These are phyloP conservation scores for Fomitopsis schrenkii DNA, from an alignment of 1,284 basidiomycete species.

Conservation along the genomic window DNA sequence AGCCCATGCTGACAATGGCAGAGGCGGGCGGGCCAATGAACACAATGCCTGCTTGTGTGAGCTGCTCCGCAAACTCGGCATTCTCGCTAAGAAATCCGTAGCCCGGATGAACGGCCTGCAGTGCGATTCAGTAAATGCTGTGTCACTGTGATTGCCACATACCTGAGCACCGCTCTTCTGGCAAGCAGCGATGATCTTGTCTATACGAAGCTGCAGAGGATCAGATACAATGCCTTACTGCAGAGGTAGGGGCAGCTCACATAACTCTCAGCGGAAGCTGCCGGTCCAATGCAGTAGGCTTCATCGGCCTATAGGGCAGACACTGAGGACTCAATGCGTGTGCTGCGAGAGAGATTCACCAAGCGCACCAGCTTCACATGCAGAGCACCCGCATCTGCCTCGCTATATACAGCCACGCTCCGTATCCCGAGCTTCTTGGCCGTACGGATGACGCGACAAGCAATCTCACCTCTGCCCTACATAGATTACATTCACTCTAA, in stretches of 20 bases:
- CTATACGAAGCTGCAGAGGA: slow-evolving; percentile 70
- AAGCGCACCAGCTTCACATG: slow-evolving; percentile 70
- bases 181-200: slow-evolving; percentile 86
- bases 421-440: slow-evolving; percentile 85
- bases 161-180: slow-evolving; percentile 81
- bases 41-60: slow-evolving; percentile 86
- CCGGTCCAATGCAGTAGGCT: slow-evolving; percentile 90
- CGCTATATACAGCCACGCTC: slow-evolving; percentile 89
- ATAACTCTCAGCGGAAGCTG: slow-evolving; percentile 86
- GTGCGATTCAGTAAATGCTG: neutral
- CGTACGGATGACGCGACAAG: slow-evolving; percentile 88
- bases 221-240: neutral
- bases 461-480: slow-evolving; percentile 80
- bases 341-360: neutral
- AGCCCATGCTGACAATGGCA: slow-evolving; percentile 93
- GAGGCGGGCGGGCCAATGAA: slow-evolving; percentile 95
- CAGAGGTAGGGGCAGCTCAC: slow-evolving; percentile 39
- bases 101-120: slow-evolving; percentile 79
- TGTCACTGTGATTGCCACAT: slow-evolving; percentile 6
- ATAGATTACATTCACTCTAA: neutral
- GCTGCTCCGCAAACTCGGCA: slow-evolving; percentile 80
- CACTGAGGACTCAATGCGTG: neutral
- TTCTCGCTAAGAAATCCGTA: slow-evolving; percentile 93
- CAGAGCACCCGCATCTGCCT: slow-evolving; percentile 74
- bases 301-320: slow-evolving; percentile 75